These are phyloP conservation scores for Beauveria caledonica DNA, from an alignment of 2,329 filamentous ascomycete genomes.

Conservation along the genomic window DNA sequence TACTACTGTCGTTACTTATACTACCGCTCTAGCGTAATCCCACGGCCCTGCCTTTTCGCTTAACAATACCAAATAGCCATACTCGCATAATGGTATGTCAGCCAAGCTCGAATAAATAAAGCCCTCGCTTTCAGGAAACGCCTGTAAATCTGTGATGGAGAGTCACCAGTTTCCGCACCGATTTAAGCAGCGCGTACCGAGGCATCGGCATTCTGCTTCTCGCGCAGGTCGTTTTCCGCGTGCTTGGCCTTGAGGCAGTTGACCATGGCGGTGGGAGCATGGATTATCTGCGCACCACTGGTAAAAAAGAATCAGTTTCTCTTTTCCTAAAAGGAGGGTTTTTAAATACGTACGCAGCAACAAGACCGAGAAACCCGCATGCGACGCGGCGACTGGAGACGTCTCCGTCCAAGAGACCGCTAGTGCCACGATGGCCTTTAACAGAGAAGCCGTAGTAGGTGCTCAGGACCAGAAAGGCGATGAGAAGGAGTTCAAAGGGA, in stretches of 20 bases:
- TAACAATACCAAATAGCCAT: background rate
- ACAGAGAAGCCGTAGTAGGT: conserved; percentile 7
- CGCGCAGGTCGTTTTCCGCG: background rate
- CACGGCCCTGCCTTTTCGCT: background rate
- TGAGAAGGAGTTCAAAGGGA: conserved; percentile 2
- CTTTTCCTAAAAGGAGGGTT: rapidly evolving
- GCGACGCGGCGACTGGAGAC: conserved; percentile 6
- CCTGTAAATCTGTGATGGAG: background rate
- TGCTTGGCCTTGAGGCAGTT: conserved; percentile 7
- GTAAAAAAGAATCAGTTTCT: background rate
- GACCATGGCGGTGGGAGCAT: conserved; percentile 7
- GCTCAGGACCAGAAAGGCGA: background rate
- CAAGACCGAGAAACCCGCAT: conserved; percentile 5
- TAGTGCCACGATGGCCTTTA: background rate
- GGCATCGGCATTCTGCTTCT: conserved; percentile 6
- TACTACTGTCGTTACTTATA: background rate
- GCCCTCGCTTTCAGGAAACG: background rate
- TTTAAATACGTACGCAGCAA: background rate
- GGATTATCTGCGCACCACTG: background rate
- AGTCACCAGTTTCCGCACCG: background rate
- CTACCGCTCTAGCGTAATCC: background rate
- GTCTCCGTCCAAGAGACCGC: background rate
- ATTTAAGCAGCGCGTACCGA: background rate
- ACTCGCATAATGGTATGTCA: background rate
- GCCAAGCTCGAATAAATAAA: background rate